Percentiles rank a stretch among this genome's conserved stretches.
These are phyloP conservation scores for Nepenthes gracilis DNA, from an alignment of 148 eudicot genomes.

Conservation along the genomic window DNA sequence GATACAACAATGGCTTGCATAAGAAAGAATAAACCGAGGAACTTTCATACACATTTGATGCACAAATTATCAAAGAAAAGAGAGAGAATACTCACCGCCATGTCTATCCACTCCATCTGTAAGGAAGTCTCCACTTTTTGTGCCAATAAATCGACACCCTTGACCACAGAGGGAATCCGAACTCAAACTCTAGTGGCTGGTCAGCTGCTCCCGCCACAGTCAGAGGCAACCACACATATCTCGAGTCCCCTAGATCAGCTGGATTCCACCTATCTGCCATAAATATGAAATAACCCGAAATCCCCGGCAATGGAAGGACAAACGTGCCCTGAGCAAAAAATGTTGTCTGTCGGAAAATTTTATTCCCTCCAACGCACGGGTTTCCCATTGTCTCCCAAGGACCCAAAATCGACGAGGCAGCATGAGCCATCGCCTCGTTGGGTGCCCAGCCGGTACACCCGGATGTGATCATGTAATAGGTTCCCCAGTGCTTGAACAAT, in stretches of 20 bases:
- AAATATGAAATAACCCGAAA: constrained; percentile 56
- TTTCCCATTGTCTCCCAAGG: constrained; percentile 92
- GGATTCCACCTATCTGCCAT: constrained; percentile 99
- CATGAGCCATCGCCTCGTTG: constrained; percentile 82
- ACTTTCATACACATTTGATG: neutral
- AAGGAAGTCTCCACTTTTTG: constrained; percentile 81
- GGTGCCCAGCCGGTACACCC: constrained; percentile 99
- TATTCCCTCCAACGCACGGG: constrained; percentile 81
- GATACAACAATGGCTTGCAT: too few relatives aligned
- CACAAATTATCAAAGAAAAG: neutral
- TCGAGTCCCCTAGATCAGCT: constrained; percentile 81
- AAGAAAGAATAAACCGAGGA: neutral
- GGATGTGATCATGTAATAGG: constrained; percentile 93
- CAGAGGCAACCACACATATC: constrained; percentile 89
- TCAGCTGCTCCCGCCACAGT: constrained; percentile 70
- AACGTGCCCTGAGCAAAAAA: constrained; percentile 86
- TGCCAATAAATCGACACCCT: constrained; percentile 94
- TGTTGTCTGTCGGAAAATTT: constrained; percentile 53
- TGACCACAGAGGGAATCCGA: constrained; percentile 92
- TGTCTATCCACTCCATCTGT: constrained; percentile 28
- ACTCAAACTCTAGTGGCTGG: constrained; percentile 66
- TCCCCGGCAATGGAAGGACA: constrained; percentile 70
- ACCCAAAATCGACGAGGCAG: constrained; percentile 69
- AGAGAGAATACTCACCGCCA: neutral
- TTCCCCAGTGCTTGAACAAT: constrained; percentile 69